phyloP scores from a whole-genome alignment of 371 early-diverging fungal species.

The Homolaphlyctis polyrhiza region DNA sequence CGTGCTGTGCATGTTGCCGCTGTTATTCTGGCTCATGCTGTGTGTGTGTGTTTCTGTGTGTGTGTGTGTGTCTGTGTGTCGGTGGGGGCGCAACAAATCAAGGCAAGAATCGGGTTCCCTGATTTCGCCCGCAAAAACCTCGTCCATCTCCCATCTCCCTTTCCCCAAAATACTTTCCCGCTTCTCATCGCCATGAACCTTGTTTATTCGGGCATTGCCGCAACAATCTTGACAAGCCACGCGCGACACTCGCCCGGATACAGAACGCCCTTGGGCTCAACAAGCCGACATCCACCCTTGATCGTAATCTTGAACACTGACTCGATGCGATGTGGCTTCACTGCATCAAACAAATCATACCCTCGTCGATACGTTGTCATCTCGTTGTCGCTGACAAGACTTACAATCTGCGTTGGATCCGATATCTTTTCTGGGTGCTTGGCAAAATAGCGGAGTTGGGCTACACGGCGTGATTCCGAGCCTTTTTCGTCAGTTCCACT shows the following conservation, averaged over 20 bases:
- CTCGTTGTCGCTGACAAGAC: background rate
- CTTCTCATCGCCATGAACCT: too few species aligned
- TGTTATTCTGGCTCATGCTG: too few species aligned
- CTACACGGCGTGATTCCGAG: background rate
- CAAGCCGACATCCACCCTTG: slow-evolving; percentile 23
- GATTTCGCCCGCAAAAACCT: too few species aligned
- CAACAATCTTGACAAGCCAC: slow-evolving; percentile 28
- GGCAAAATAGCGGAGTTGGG: background rate
- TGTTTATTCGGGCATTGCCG: too few species aligned
- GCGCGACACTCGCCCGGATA: slow-evolving; percentile 7
- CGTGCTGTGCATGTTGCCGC: too few species aligned
- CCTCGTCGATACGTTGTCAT: background rate
- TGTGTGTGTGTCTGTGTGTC: too few species aligned
- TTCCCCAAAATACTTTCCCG: too few species aligned
- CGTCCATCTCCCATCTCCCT: too few species aligned
- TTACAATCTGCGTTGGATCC: background rate
- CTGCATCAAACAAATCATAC: background rate
- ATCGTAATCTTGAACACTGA: slow-evolving; percentile 25
- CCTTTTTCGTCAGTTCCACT: background rate
- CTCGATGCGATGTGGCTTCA: slow-evolving; percentile 14
- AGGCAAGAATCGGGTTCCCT: too few species aligned
- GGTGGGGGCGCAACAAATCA: too few species aligned
- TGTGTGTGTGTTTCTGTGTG: too few species aligned
- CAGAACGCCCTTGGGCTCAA: slow-evolving; percentile 28
- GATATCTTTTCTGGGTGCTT: background rate